Base-by-base conservation (phyloP, 169 alveolate species). In the Eimeria sp. region DNA sequence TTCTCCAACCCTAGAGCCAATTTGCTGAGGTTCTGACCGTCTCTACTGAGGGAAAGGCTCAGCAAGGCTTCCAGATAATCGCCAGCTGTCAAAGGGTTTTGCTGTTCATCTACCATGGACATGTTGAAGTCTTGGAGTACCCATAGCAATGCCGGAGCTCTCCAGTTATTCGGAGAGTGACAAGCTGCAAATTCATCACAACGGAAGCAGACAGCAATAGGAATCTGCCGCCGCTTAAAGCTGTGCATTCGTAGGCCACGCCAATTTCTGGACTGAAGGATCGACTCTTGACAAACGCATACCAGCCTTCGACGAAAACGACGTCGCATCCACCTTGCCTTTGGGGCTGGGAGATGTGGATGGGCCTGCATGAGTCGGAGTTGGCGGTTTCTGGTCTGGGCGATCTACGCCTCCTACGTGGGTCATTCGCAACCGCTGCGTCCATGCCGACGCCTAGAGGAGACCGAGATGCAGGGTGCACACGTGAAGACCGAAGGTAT, bases 61-160 rank as follows among this genome's bases (percentile, higher is more conserved):
- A 93, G 49, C 43, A 93, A 43, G 37, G 93, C 96, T 56, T 95
- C 97, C 40, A 95, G 85, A 68, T 95, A 95, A 80, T 95, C 95
- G n/a, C 74, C 80, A 46, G 90, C 96, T 10, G 96, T 95, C 3
- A 95, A 37, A 14, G 96, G 95, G 78, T 88, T 72, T 33, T 72
- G 88, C 49, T 95, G 76, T 20, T 85, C 96, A 54, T 95, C 96
- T 9, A 52, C 72, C 95, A 95, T 64, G 52, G 95, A 83, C 82
- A 52, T 83, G 64, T 87, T 88, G 77, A 95, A 95, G 87, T 95
- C 96, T 33, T 89, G 95, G 20, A 95, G 91, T 10, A 85, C 72
- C 96, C 96, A 95, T 58, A 95, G 87, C 68, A 95, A 82, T 27
- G 85, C 74, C 27, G 96, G 96, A 16, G 95, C 95, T 33, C 85